Base-by-base conservation (phyloP, 208 protist genomes). In the Leishmania arabica region DNA sequence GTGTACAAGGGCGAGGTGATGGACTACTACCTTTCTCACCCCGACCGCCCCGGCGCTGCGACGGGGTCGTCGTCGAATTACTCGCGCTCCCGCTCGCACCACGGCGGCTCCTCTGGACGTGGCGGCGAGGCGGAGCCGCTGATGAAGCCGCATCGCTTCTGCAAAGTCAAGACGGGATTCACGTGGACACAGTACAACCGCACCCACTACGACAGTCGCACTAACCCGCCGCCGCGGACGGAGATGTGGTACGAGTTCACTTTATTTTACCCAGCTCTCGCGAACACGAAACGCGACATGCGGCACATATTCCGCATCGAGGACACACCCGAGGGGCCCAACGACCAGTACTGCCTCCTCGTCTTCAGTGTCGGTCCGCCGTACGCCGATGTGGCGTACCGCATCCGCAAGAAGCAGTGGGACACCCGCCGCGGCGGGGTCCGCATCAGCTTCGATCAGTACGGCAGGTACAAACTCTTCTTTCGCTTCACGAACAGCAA, bases 191-290 rank as follows among this genome's bases (percentile, higher is more conserved):
- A 97, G 88, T 99, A 99, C 92, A 99, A 99, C 85, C 94, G 98
- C 81, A 99, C 98, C 64, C 99, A 99, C 86, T 99, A 99, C 87
- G 97, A 99, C 88, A 85, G 87, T 77, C 90, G 92, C 77, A 99
- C 99, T 60, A 99, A 99, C 90, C 99, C 99, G 24, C 99, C 99
- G 71, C 99, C 99, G 31, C 99, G 99, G 54, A 97, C 98, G 66
- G 98, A 99, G 42, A 91, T 99, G 84, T 99, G 99, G 84, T 99
- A 99, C 92, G 99, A 99, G 90, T 99, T 99, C 90, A 99, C 99
- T 75, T 95, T 99, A 56, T 99, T 99, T 91, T 99, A 99, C 88
- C 99, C 98, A 5, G 98, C 99, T 76, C 92, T 99, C 1, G 98
- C 99, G 27, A 90, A 95, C 78, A 96, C 92, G 56, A 95, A 94